Evolutionary conservation across 805 yeast species (phyloP).

Genomic region (Zygosaccharomyces kombuchaensis): DNA sequence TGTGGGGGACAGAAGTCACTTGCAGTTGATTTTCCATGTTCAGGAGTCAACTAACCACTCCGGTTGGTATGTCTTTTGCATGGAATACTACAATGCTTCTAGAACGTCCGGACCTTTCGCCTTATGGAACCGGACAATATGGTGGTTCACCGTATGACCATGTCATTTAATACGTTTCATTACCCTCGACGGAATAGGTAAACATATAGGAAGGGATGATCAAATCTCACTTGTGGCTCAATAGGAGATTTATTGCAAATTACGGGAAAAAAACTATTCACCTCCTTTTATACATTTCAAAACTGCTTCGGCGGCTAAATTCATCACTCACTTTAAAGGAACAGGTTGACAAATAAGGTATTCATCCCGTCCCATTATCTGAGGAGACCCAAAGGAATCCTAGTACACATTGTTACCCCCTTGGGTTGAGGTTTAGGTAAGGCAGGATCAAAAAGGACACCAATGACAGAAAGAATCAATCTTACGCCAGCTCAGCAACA

Average conservation of each 20-base stretch:
- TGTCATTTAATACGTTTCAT: neutral
- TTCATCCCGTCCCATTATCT: neutral
- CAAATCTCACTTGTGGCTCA: constrained; percentile 3
- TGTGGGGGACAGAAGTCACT: neutral
- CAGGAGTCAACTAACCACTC: neutral
- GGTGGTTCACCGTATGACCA: neutral
- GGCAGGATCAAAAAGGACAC: neutral
- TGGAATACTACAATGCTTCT: neutral
- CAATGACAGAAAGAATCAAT: constrained; percentile 15
- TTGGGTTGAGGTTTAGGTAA: neutral
- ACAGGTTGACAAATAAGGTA: neutral
- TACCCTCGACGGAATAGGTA: neutral
- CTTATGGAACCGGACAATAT: neutral
- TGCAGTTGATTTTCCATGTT: too few relatives aligned
- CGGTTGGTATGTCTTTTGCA: neutral
- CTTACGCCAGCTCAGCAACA: constrained; percentile 27
- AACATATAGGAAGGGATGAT: neutral
- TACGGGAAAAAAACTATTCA: neutral
- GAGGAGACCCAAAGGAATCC: neutral
- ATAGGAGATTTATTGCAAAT: constrained; percentile 1
- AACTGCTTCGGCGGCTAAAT: constrained; percentile 5
- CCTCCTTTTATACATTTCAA: constrained; percentile 2
- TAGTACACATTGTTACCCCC: neutral
- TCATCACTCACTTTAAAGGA: neutral
- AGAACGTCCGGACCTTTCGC: neutral